phyloP scores from a whole-genome alignment of 345 rosid species.

The Turritis glabra region DNA sequence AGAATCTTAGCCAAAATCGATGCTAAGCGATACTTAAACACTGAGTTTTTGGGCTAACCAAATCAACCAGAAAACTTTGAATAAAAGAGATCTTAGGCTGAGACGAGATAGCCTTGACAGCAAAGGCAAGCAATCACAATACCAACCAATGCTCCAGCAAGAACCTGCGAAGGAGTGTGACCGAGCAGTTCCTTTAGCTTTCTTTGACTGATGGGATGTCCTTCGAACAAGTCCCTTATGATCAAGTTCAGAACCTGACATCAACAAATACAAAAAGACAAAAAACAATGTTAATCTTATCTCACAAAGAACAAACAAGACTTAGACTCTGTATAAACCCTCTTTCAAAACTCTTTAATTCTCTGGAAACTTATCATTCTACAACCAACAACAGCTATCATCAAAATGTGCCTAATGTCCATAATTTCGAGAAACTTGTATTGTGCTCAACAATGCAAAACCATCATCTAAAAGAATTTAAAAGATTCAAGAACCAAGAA shows the following conservation, averaged over 20 bases:
- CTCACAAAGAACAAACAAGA: neutral
- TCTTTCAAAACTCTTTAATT: neutral
- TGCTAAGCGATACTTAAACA: neutral
- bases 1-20: slow-evolving; percentile 13
- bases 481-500: neutral
- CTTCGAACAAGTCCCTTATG: slow-evolving; percentile 85
- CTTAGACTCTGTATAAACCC: neutral
- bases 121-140: slow-evolving; percentile 70
- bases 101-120: slow-evolving; percentile 61
- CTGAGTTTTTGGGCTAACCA: neutral
- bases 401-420: neutral
- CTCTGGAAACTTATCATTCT: neutral
- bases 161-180: slow-evolving; percentile 87
- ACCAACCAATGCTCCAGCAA: slow-evolving; percentile 87
- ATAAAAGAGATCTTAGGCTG: slow-evolving; percentile 41
- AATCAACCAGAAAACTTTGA: slow-evolving; percentile 4
- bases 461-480: neutral
- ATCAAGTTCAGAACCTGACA: slow-evolving; percentile 84
- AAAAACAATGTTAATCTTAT: neutral
- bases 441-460: neutral
- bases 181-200: slow-evolving; percentile 94
- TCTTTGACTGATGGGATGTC: slow-evolving; percentile 89
- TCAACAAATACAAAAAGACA: neutral
- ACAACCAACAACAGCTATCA: neutral
- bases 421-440: neutral